Conservation (phyloP, 176 grass and related monocot genomes). For the Avena insularis region DNA sequence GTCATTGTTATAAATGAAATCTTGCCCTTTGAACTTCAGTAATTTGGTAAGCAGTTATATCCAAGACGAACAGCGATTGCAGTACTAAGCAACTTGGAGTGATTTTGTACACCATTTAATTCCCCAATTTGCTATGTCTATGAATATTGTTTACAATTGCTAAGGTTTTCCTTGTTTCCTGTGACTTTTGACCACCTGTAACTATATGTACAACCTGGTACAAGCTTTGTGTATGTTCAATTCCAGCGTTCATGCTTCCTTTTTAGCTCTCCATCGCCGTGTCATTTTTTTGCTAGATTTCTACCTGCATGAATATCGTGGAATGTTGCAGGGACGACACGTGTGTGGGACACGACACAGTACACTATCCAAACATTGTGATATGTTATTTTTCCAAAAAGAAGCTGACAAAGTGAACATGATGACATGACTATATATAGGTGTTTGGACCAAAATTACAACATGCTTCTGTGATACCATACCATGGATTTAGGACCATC, state of each 20-base stretch:
- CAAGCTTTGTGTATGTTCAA: neutral
- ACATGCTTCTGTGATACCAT: neutral
- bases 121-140: conserved; percentile 25
- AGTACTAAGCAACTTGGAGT: neutral
- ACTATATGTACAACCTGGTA: neutral
- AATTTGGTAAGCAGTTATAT: neutral
- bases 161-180: neutral
- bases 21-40: neutral
- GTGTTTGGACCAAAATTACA: neutral
- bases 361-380: neutral
- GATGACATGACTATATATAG: neutral
- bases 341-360: neutral
- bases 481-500: neutral
- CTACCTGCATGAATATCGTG: neutral
- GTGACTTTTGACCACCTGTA: neutral
- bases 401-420: neutral
- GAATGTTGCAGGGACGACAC: neutral
- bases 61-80: neutral
- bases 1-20: neutral
- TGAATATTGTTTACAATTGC: neutral
- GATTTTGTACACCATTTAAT: conserved; percentile 1
- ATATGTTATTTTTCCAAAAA: neutral
- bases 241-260: neutral
- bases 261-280: neutral
- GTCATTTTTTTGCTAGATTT: neutral